Percentiles rank a stretch among this genome's conserved stretches.
Evolutionary conservation across 2,329 filamentous ascomycete genomes (phyloP).

Genomic region (Aspergillus fructus): DNA sequence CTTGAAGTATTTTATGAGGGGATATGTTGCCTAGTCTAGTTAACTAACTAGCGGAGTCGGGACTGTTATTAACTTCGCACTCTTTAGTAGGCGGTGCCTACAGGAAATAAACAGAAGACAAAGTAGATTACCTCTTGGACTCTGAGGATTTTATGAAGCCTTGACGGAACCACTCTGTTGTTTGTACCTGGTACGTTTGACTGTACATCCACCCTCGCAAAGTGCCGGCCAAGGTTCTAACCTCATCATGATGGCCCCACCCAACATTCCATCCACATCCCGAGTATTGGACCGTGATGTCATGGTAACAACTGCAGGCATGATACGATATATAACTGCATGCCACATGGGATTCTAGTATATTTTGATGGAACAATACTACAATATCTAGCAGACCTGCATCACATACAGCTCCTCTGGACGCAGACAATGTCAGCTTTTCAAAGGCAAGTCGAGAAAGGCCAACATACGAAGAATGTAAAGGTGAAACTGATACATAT

Average conservation of each 20-base stretch:
- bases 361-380: neutral
- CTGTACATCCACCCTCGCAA: too few relatives aligned
- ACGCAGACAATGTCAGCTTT: slow-evolving; percentile 7
- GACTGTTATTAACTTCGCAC: too few relatives aligned
- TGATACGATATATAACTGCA: neutral
- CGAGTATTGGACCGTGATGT: neutral
- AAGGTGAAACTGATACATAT: neutral
- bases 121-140: too few relatives aligned
- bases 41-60: too few relatives aligned
- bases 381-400: neutral
- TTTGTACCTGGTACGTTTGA: too few relatives aligned
- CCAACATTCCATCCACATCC: neutral
- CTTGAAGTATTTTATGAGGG: too few relatives aligned
- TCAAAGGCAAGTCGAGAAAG: slow-evolving; percentile 1
- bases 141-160: too few relatives aligned
- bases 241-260: neutral
- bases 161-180: too few relatives aligned
- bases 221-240: neutral
- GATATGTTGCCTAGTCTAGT: too few relatives aligned
- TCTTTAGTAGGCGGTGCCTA: too few relatives aligned
- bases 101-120: too few relatives aligned
- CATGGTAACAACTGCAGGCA: neutral
- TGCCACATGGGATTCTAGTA: neutral
- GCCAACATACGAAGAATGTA: neutral
- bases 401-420: neutral